Base-by-base conservation (phyloP, 2,329 filamentous ascomycete genomes). In the Fusarium sp. region DNA sequence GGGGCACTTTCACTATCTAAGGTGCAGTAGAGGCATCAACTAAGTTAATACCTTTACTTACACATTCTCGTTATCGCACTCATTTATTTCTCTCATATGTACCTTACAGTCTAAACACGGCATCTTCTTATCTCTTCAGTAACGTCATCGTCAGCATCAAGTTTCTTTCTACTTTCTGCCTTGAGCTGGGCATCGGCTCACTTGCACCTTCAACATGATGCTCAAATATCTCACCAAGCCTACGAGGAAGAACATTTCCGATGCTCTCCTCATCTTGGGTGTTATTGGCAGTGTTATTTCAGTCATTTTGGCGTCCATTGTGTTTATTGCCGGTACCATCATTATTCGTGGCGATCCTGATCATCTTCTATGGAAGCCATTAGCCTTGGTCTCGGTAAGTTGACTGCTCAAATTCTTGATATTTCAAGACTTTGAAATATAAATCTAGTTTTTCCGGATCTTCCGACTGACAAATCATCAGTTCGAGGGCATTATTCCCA, bases 401-500 rank as follows among this genome's bases (percentile, higher is more conserved):
- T 31, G n/a, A 26, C 35, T 13, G 56, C 35, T 45, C 33, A 39
- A 18, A n/a, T 38, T 44, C n/a, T 30, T 33, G 35, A 30, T 26
- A 13, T 11, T 8, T 24, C 39, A n/a, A 26, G 10, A 10, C 11
- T 39, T 13, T 41, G 10, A 41, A 20, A 12, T 36, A 41, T 11
- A 26, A 15, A 33, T 16, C 3, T 2, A 12, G n/a, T 15, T 5
- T 45, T 53, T 47, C 44, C 36, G 59, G 50, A 3, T 48, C 22
- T 26, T 69, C 48, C 45, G 7, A 14, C 60, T 61, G 22, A 75
- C 68, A 30, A 33, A 54, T 38, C 14, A 1, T 5, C 39, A 78
- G 77, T 78, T 78, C 66, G 68, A 78, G 24, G 77, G 77, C 48
- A 65, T 78, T 8, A 50, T 78, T 9, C 61, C 75, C 56, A 78